These are phyloP conservation scores for Gentiana macrophylla DNA, from an alignment of 257 asterid species.

Conservation along the genomic window DNA sequence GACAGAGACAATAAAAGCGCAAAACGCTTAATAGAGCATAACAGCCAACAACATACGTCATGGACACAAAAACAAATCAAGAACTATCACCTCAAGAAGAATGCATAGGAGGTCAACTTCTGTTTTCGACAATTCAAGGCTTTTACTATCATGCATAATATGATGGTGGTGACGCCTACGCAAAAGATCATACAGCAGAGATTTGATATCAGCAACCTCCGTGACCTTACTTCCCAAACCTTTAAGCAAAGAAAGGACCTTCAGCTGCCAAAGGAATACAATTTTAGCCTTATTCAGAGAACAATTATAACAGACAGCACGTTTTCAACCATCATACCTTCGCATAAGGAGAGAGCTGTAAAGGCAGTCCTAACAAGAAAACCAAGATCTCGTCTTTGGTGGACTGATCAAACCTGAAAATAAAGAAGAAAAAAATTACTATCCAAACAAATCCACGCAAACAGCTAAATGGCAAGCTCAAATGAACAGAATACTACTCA, in stretches of 20 bases:
- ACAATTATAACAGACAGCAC: not conserved
- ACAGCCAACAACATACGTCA: not conserved
- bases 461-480: not conserved
- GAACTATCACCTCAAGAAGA: slow-evolving; percentile 58
- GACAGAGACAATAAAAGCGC: slow-evolving; percentile 6
- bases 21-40: slow-evolving; percentile 2
- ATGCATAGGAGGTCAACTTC: slow-evolving; percentile 67
- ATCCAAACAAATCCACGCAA: not conserved
- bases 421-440: too few relatives aligned
- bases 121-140: slow-evolving; percentile 35
- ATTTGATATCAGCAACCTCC: slow-evolving; percentile 34
- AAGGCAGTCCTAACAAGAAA: slow-evolving; percentile 45
- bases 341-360: slow-evolving; percentile 50
- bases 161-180: slow-evolving; percentile 35
- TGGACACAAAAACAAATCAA: slow-evolving; percentile 1
- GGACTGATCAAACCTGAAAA: slow-evolving; percentile 58
- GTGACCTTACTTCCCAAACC: slow-evolving; percentile 56
- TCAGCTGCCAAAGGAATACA: slow-evolving; percentile 44
- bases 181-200: slow-evolving; percentile 51
- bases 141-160: slow-evolving; percentile 21
- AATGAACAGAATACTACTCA: too few relatives aligned
- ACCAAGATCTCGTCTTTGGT: slow-evolving; percentile 48
- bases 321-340: slow-evolving; percentile 36
- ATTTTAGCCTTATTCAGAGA: not conserved
- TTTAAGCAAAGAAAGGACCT: slow-evolving; percentile 51